Percentiles rank a stretch among this genome's conserved stretches.
Evolutionary conservation across 2,329 filamentous ascomycete species (phyloP).

Genomic region (Stylonectria norvegica): DNA sequence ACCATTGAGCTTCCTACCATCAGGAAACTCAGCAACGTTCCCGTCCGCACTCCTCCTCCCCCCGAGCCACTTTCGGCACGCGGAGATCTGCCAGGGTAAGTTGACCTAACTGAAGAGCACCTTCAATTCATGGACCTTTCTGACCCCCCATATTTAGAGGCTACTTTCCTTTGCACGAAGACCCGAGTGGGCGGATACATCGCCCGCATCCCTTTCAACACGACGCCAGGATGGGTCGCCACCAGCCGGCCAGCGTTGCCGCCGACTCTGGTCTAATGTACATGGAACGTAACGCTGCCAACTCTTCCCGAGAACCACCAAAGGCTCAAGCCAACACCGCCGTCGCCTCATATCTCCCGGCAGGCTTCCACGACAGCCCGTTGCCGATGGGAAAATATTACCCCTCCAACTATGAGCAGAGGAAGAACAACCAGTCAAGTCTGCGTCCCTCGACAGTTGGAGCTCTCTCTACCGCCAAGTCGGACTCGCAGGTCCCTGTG

Average conservation of each 20-base stretch:
- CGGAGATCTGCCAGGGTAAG: slow-evolving; percentile 58
- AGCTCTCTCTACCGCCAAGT: slow-evolving; percentile 32
- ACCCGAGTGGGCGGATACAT: slow-evolving; percentile 45
- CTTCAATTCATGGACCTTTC: slow-evolving; percentile 8
- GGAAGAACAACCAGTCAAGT: slow-evolving; percentile 26
- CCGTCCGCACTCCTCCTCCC: slow-evolving; percentile 43
- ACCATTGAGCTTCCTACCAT: slow-evolving; percentile 48
- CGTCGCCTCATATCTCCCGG: slow-evolving; percentile 50
- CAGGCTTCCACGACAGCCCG: slow-evolving; percentile 44
- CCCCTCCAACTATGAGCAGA: slow-evolving; percentile 56
- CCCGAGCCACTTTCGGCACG: slow-evolving; percentile 53
- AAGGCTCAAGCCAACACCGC: slow-evolving; percentile 37
- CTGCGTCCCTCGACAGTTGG: slow-evolving; percentile 24
- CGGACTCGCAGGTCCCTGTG: slow-evolving; percentile 34
- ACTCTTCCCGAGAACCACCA: slow-evolving; percentile 21
- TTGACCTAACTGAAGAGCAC: too few relatives aligned
- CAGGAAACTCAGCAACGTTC: slow-evolving; percentile 37
- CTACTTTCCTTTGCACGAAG: slow-evolving; percentile 60
- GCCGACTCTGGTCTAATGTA: slow-evolving; percentile 29
- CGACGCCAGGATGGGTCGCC: slow-evolving; percentile 39
- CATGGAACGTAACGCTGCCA: slow-evolving; percentile 26
- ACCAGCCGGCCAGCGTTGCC: slow-evolving; percentile 33
- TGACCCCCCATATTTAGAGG: slow-evolving; percentile 38
- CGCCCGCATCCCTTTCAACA: slow-evolving; percentile 51
- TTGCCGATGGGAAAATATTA: slow-evolving; percentile 62